Evolutionary conservation across 306 rosid genomes (phyloP).

Genomic region (Prinsepia uniflora): DNA sequence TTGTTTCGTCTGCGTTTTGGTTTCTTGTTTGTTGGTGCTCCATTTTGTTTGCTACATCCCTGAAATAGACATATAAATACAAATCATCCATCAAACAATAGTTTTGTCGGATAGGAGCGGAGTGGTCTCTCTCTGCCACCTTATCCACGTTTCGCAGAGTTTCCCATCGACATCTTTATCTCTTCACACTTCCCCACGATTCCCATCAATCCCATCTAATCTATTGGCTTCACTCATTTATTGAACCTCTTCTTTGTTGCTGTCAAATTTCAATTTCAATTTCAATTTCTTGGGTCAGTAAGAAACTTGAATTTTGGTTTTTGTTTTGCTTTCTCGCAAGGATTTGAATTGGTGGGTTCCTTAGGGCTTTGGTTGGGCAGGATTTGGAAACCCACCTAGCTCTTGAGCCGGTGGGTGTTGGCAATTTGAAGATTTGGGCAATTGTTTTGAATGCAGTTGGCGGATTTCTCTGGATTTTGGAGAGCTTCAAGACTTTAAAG

Average conservation of each 20-base stretch:
- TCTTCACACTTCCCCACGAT: slow-evolving; percentile 31
- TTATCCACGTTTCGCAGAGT: background rate
- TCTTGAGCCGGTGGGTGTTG: slow-evolving; percentile 20
- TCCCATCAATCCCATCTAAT: background rate
- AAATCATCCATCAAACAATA: background rate
- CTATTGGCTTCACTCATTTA: background rate
- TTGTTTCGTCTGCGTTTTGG: background rate
- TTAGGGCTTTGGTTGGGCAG: slow-evolving; percentile 6
- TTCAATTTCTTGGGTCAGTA: background rate
- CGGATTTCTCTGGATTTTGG: slow-evolving; percentile 2
- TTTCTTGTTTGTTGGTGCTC: background rate
- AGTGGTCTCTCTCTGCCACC: background rate
- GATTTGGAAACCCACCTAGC: slow-evolving; percentile 13
- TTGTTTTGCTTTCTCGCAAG: background rate
- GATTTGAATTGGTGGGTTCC: slow-evolving; percentile 20
- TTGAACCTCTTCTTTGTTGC: background rate
- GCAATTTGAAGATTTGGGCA: slow-evolving; percentile 12
- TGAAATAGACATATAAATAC: background rate
- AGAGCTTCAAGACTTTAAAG: background rate
- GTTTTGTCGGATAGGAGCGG: slow-evolving; percentile 8
- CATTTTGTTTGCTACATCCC: background rate
- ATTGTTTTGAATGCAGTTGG: background rate
- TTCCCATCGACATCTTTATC: slow-evolving; percentile 30
- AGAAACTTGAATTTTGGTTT: background rate
- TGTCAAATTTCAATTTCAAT: slow-evolving; percentile 4